phyloP scores from a whole-genome alignment of 2,329 filamentous ascomycete species.

The Fusarium sp. region DNA sequence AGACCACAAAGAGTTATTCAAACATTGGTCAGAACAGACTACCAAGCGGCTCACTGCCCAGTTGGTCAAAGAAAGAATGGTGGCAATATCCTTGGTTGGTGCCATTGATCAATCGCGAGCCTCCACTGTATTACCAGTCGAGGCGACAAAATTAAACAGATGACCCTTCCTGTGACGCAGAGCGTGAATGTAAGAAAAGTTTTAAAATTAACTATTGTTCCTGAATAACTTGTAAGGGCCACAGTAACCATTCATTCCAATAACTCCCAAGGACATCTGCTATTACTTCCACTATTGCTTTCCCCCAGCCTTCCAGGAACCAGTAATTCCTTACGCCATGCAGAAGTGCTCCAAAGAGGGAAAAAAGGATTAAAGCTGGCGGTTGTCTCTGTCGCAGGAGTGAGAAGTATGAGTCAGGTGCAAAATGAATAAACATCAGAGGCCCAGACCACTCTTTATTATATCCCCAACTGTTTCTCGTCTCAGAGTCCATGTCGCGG shows the following conservation, averaged over 20 bases:
- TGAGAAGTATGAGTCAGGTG: not conserved
- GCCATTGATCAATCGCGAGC: too few relatives aligned
- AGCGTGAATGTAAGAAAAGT: too few relatives aligned
- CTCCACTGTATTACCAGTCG: too few relatives aligned
- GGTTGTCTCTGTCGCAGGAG: not conserved
- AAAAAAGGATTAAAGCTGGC: not conserved
- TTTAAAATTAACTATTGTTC: too few relatives aligned
- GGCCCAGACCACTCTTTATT: not conserved
- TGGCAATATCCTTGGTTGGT: too few relatives aligned
- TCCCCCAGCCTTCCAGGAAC: not conserved
- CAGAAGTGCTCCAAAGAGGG: fast-evolving
- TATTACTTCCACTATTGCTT: not conserved
- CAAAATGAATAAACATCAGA: not conserved
- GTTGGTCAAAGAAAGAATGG: too few relatives aligned
- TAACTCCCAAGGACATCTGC: not conserved
- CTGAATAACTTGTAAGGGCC: not conserved
- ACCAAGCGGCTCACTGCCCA: too few relatives aligned
- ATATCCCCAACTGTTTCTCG: not conserved
- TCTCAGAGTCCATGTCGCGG: not conserved
- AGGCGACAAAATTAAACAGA: too few relatives aligned
- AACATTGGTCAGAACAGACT: too few relatives aligned
- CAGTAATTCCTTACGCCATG: not conserved
- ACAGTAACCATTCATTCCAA: not conserved
- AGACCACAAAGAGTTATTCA: too few relatives aligned
- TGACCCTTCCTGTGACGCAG: too few relatives aligned